Evolutionary conservation across 208 protist genomes (phyloP), one percentile per base, ranked within the genome.

Genomic region (Acanthamoeba quina): DNA sequence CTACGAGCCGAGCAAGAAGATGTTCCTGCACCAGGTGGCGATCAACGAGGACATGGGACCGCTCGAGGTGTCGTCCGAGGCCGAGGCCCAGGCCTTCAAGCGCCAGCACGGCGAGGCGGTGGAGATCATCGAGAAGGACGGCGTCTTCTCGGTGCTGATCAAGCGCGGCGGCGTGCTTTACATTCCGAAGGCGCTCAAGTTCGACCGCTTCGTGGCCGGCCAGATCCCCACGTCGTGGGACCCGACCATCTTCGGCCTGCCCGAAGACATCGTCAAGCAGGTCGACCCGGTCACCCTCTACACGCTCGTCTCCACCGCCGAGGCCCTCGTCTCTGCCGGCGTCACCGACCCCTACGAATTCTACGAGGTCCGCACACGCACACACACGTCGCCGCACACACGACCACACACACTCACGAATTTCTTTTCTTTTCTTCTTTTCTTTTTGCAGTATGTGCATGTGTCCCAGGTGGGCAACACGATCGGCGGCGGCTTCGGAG

Each of bases 311-410:
- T 95, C 96, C 49, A 97, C 96, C 11, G 96, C 96, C 17, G 97
- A 98, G 85, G 97, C 97, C 21, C 86, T 98, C 19, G 54, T 98
- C 56, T 94, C 92, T 1, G 64, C 92, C 21, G 97, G 97, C 72
- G 95, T 98, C 54, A 95, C 95, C 26, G 97, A 98, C 86, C 97
- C 97, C 26, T 98, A 98, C 95, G 97, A 98, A 89, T 96, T 98
- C 95, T 98, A 98, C 95, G 31, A 97, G 29, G 66, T 74, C 13
- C 64, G 64, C 54, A 21, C 54, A 58, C 54, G 0, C 19, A 3
- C 54, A 13, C 44, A 47, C 44, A 47, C 44, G 44, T 47, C 44
- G 11, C 44, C 44, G 44, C 44, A 47, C 44, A 47, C 44, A 21
- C 54, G 4, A 9, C 9, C 44, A 47, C 44, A 21, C 54, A 2